These are phyloP conservation scores for Ceratobasidium sp. DNA, from an alignment of 1,284 basidiomycete species.

Conservation along the genomic window DNA sequence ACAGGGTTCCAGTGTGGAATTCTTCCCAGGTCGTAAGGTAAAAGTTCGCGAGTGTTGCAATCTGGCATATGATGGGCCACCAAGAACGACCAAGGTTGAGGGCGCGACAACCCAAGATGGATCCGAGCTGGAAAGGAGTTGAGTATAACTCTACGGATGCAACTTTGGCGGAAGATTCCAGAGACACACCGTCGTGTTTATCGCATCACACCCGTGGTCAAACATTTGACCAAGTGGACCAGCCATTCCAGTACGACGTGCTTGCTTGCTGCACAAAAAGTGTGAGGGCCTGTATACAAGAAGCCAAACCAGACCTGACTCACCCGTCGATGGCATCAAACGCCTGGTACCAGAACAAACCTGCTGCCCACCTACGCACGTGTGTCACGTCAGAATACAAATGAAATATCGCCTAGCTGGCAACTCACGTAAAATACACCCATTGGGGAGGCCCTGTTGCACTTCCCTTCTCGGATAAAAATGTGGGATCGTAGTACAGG, in stretches of 20 bases:
- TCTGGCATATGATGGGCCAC: slow-evolving; percentile 93
- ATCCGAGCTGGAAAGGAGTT: slow-evolving; percentile 73
- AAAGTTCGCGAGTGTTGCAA: slow-evolving; percentile 92
- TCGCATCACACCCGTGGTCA: slow-evolving; percentile 94
- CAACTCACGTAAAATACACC: slow-evolving; percentile 85
- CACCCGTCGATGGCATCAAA: slow-evolving; percentile 91
- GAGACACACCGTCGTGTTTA: slow-evolving; percentile 87
- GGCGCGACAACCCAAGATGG: slow-evolving; percentile 83
- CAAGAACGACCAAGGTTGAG: slow-evolving; percentile 93
- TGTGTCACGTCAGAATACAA: slow-evolving; percentile 13
- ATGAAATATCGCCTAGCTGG: slow-evolving; percentile 3
- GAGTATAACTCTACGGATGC: slow-evolving; percentile 15
- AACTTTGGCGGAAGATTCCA: slow-evolving; percentile 39
- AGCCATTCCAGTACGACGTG: slow-evolving; percentile 93
- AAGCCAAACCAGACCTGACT: slow-evolving; percentile 49
- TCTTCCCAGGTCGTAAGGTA: slow-evolving; percentile 99
- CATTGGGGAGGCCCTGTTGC: slow-evolving; percentile 77
- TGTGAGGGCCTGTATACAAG: background rate
- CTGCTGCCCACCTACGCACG: slow-evolving; percentile 81
- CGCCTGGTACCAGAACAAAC: slow-evolving; percentile 93
- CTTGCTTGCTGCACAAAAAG: slow-evolving; percentile 82
- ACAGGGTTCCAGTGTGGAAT: slow-evolving; percentile 92
- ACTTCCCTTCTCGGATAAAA: slow-evolving; percentile 74
- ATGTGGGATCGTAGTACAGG: slow-evolving; percentile 83
- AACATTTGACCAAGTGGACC: slow-evolving; percentile 97